Conservation (phyloP, 2,329 filamentous ascomycete species). For the Penicillium sp. region DNA sequence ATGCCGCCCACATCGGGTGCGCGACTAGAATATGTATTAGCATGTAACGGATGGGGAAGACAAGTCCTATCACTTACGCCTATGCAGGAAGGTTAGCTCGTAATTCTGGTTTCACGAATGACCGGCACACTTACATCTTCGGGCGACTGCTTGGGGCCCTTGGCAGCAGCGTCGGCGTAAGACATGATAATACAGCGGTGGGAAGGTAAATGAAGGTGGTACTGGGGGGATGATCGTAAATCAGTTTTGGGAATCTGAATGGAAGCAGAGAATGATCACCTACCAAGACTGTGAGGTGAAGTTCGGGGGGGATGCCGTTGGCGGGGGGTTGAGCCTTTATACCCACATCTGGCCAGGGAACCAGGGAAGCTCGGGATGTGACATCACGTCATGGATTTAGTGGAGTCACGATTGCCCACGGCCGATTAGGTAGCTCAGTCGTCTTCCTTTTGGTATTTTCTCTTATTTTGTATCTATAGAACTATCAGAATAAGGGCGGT, state of each 20-base stretch:
- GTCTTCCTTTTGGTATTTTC: background rate
- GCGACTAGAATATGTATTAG: slow-evolving; percentile 31
- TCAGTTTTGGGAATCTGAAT: background rate
- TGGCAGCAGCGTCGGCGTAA: slow-evolving; percentile 47
- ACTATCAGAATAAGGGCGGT: background rate
- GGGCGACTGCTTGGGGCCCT: slow-evolving; percentile 45
- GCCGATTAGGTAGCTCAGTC: background rate
- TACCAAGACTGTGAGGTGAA: slow-evolving; percentile 2
- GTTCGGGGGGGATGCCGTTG: slow-evolving; percentile 1
- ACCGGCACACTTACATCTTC: slow-evolving; percentile 42
- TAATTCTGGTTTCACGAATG: background rate
- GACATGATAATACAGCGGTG: slow-evolving; percentile 36
- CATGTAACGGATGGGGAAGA: background rate
- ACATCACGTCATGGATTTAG: slow-evolving; percentile 34
- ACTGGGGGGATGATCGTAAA: background rate
- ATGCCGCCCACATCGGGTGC: slow-evolving; percentile 40
- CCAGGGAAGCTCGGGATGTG: slow-evolving; percentile 21
- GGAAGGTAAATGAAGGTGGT: background rate
- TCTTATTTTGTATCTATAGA: background rate
- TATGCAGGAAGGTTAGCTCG: slow-evolving; percentile 18
- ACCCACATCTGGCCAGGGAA: slow-evolving; percentile 8
- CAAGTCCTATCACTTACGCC: slow-evolving; percentile 35
- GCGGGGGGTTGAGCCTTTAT: slow-evolving; percentile 22
- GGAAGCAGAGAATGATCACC: background rate
- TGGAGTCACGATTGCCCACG: slow-evolving; percentile 4